Evolutionary conservation across 23 red algal species (phyloP), one percentile per base, ranked within the genome.

Genomic region (Gracilaria gracilis): DNA sequence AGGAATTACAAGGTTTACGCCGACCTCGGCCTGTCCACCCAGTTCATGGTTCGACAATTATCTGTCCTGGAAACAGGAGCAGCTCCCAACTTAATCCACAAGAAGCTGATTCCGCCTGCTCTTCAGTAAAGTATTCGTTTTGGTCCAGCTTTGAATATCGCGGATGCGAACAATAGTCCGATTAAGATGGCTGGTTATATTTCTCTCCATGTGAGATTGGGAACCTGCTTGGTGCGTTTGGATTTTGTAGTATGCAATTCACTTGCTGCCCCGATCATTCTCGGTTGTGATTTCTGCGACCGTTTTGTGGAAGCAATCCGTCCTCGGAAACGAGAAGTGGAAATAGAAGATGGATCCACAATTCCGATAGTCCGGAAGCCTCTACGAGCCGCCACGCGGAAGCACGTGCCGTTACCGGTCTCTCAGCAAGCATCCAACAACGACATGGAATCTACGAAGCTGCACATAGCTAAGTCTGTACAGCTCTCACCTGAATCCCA

Each of bases 81-180:
- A 24, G 75, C 28, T 54, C 75, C 36, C 14, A 80, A 50, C 47
- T 54, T 80, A 1, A 57, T 80, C 75, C 31, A 46, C 38, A 80
- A 20, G 8, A 49, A 33, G 17, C 11, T 42, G 38, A 13, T 80
- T 2, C 75, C 75, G 36, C 28, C 33, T 17, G 75, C 34, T 33
- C 44, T 80, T 50, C 28, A 21, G 44, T 9, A 19, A 33, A 14
- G 11, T 21, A 80, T 80, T 14, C 44, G 12, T 53, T 50, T n/a
- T 13, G 75, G 40, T 16, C 75, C 34, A 8, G 15, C 51, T 9
- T 20, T 54, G 5, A 24, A 82, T 31, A 61, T 82, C 28, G 16
- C 40, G 13, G 79, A 82, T 57, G 79, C 79, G 35, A 82, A 82
- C 28, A 82, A 82, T 40, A 82, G 1, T 34, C 51, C 77, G 50